Base-by-base conservation (phyloP, 2,329 filamentous ascomycete species). In the Xylaria sp. region DNA sequence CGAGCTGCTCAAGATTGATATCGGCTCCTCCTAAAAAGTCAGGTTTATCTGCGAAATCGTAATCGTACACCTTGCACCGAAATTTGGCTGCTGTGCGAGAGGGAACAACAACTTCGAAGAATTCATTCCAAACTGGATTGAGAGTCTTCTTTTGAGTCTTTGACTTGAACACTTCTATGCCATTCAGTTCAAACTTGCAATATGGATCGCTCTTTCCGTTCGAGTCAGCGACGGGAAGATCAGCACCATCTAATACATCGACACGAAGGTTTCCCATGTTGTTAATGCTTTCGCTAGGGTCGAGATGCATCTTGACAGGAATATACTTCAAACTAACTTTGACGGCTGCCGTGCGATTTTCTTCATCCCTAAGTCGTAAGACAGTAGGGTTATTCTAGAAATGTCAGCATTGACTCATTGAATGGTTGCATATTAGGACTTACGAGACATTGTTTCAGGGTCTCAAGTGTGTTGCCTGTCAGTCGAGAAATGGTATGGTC, bases 131-230 rank as follows among this genome's bases (percentile, higher is more conserved):
- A 0, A 89, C 87, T 0, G 96, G 96, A 72, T 96, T 90, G 3
- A 99, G 86, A 0, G 96, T 98, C 87, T 99, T 99, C 87, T 98
- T 99, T 78, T 95, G 90, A 1, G 90, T 90, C 81, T 97, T 96
- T 50, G 94, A 97, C 86, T 98, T 99, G 88, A 93, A 94, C 0
- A 98, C 87, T 64, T 96, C 92, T 74, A 93, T 90, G 53, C 91
- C 94, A 75, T 97, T 95, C 71, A 98, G 86, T 70, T 92, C 89
- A 78, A 99, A 99, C 76, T 95, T 95, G 86, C 92, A 96, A 83
- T 95, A 99, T 4, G 96, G 96, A 76, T 99, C 96, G 74, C 94
- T 97, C 86, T 92, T 98, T 73, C 96, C 96, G 77, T 99, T 99
- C 38, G 94, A 90, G 76, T 99, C 96, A 31, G 95, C 95, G 1